These are phyloP conservation scores for Epichloe sibirici DNA, from an alignment of 2,329 filamentous ascomycete species.

Conservation along the genomic window DNA sequence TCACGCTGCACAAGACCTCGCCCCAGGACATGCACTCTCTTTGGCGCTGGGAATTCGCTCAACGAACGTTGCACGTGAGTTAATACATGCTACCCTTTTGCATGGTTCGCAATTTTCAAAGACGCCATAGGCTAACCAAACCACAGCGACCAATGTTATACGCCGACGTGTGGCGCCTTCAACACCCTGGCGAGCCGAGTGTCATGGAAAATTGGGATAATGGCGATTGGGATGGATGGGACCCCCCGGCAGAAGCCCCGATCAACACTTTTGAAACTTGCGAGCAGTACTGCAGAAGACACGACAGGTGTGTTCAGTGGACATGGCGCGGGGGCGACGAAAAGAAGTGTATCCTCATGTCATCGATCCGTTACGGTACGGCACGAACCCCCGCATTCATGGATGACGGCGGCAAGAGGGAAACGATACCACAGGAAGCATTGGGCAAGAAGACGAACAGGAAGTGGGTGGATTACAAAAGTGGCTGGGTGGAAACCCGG, in stretches of 20 bases:
- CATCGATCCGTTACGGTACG: constrained; percentile 17
- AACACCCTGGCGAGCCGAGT: constrained; percentile 18
- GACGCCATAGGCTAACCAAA: constrained; percentile 6
- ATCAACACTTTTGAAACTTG: constrained; percentile 17
- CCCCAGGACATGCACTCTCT: constrained; percentile 38
- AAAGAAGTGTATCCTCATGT: constrained; percentile 16
- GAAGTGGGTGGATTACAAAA: constrained; percentile 18
- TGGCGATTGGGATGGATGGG: constrained; percentile 19
- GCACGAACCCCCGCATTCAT: constrained; percentile 11
- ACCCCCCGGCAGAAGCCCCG: constrained; percentile 13
- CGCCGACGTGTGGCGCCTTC: constrained; percentile 24
- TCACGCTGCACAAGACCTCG: constrained; percentile 45
- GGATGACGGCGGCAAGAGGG: constrained; percentile 14
- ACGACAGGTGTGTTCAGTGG: constrained; percentile 17
- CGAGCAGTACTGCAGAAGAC: constrained; percentile 15
- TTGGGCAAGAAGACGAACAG: constrained; percentile 8
- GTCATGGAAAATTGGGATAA: constrained; percentile 19
- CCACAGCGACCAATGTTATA: constrained; percentile 24
- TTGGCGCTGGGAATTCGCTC: constrained; percentile 42
- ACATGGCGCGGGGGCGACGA: constrained; percentile 21
- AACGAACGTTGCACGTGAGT: constrained; percentile 27
- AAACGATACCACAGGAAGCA: constrained; percentile 9
- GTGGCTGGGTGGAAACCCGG: constrained; percentile 17
- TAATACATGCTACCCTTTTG: neutral
- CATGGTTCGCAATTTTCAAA: neutral